Evolutionary conservation across 2,329 filamentous ascomycete species (phyloP), one percentile per base, ranked within the genome.

Genomic region (Hypoxylon sp.): DNA sequence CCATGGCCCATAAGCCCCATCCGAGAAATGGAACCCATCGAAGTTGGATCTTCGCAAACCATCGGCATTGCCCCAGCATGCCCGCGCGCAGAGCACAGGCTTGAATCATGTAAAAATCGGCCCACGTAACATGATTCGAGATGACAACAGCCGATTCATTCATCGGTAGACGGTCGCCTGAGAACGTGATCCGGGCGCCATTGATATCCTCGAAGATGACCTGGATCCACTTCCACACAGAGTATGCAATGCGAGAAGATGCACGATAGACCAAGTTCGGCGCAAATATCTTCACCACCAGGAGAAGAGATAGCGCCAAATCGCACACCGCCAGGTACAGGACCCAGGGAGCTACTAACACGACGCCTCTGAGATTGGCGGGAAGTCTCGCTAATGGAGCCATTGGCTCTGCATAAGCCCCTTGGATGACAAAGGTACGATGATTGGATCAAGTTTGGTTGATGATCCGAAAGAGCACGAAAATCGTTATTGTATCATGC

Each of bases 61-160:
- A 90, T 27, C 86, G 83, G 72, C 85, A 88, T 53, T 85, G 80
- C n/a, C 84, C 81, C 6, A 90, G 81, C 88, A 90, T 90, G 58
- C 81, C 82, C 11, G 84, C 77, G 43, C 79, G 79, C 50, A 83
- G 70, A 12, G 87, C 87, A 43, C 88, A 76, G 37, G 83, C 82
- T 76, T 90, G 87, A 67, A 89, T 86, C 80, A 89, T 83, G 78
- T 88, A 90, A 58, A 90, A 89, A 75, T 90, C 87, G 61, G 82
- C 80, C 87, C 87, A 90, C 54, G 81, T 82, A 39, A 88, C 83
- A 76, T 89, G 87, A 74, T 90, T 88, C 57, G 83, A 79, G 56
- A 90, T 78, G 30, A 90, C 84, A 56, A 90, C 83, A 57, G 86
- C 87, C 25, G 84, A 87, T 76, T 90, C 87, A n/a, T 80, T 80